Evolutionary conservation across 208 protist genomes (phyloP), one percentile per base, ranked within the genome.

Genomic region (Trypanosoma mega): DNA sequence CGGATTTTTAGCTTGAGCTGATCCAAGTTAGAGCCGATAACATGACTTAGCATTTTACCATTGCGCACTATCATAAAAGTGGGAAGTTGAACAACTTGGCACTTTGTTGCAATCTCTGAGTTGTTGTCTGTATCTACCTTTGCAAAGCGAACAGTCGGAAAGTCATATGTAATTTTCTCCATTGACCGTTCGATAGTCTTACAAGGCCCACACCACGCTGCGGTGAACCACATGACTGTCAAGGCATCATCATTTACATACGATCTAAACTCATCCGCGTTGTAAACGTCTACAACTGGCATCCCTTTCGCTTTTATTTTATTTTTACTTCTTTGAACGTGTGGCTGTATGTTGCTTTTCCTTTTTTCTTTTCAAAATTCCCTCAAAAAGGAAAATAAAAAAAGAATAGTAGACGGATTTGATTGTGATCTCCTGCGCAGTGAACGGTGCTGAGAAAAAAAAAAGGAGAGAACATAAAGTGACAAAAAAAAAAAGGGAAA

Each of bases 101-200:
- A 90, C 70, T 87, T 81, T 21, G 72, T 75, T 18, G 85, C 82
- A 57, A 94, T 91, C 39, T 90, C 81, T 12, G 79, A 68, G 70
- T 94, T 90, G 56, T 80, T 89, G 58, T 94, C 83, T 5, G 80
- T 74, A 58, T 90, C 87, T 12, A 94, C 83, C 52, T 76, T 80
- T 39, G 77, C 80, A 70, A 90, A 89, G 31, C 72, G 63, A 16
- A 91, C 81, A 46, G 63, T 80, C 9, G 82, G 67, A 61, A 87
- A 91, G 12, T 90, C 76, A 55, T 82, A 93, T 12, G 79, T 78
- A 24, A 93, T 54, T 74, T 80, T 90, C 34, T 90, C 87, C 49
- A 93, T 59, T 29, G 82, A 62, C 39, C 78, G 81, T 56, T 90
- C 76, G 31, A 92, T 88, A 1, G 74, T 75, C 50, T 90, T 85